Evolutionary conservation across 164 flowering plant genomes (phyloP), one percentile per base, ranked within the genome.

Genomic region (Sextonia rubra): DNA sequence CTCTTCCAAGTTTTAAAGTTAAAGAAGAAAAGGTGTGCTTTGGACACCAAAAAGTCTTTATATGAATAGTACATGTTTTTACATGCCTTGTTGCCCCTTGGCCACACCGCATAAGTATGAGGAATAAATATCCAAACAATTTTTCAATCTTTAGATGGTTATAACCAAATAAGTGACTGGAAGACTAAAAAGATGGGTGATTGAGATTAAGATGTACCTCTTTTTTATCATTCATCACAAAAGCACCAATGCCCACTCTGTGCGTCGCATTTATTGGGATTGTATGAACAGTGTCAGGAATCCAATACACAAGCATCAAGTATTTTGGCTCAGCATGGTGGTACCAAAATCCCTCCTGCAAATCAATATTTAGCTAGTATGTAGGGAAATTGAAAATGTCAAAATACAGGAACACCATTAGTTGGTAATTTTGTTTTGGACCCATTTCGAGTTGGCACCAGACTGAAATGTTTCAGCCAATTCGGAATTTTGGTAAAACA

Each of bases 281-380:
- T 9, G 82, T 79, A 70, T 75, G 58, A 1, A 32, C 72, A 30
- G 80, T 80, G 68, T 81, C 77, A 60, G 88, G 84, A 74, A 86
- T 81, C 88, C 88, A 86, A 64, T 80, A 70, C 23, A 78, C 86
- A 12, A 86, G 85, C 88, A 85, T 83, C 69, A 85, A 58, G 74
- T 85, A 80, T 27, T 68, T 71, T 72, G 85, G 83, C 68, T 83
- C 86, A 3, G 88, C 85, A 79, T 83, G 85, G 72, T 83, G 86
- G 74, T 83, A 83, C 82, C 79, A 62, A 73, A 85, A 85, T 23
- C 88, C 88, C 47, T 80, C 86, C 88, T 85, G 81, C 64, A 73
- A 66, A 26, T 60, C 20, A 68, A 25, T 63, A 32, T 3, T 7
- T 37, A 37, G 44, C 44, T 37, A 37, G 44, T 37, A 37, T 8